Percentiles rank a stretch among this genome's conserved stretches.
Conservation (phyloP, 2,329 filamentous ascomycete genomes). For the Simplicillium sp. region DNA sequence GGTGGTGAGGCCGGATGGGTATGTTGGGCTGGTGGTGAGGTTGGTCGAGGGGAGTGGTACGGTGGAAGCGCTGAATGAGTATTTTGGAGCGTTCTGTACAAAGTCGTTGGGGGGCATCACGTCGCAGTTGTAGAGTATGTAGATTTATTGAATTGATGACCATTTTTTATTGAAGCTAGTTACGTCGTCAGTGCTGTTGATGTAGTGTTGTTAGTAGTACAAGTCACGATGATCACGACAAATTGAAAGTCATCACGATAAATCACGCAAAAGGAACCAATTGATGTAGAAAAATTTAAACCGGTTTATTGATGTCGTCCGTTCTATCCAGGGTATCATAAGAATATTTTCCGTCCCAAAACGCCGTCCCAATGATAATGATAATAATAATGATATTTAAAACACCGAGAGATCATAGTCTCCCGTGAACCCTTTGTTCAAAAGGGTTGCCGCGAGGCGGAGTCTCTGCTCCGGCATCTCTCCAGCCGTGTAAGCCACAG, state of each 20-base stretch:
- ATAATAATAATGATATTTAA: constrained; percentile 9
- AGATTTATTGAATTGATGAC: not conserved
- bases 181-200: too few relatives aligned
- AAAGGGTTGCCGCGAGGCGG: constrained; percentile 53
- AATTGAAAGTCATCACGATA: too few relatives aligned
- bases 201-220: too few relatives aligned
- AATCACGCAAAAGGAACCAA: too few relatives aligned
- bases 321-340: too few relatives aligned
- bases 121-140: constrained; percentile 12
- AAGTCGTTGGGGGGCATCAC: constrained; percentile 39
- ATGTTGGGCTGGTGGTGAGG: constrained; percentile 67
- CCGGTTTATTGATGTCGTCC: too few relatives aligned
- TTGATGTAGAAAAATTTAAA: too few relatives aligned
- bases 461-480: constrained; percentile 52
- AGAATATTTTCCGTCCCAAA: too few relatives aligned
- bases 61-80: constrained; percentile 71
- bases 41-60: constrained; percentile 71
- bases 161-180: not conserved
- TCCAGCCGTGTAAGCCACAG: constrained; percentile 34
- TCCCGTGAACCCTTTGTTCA: constrained; percentile 57
- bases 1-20: constrained; percentile 78
- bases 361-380: not conserved
- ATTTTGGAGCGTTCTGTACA: constrained; percentile 65
- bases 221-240: too few relatives aligned
- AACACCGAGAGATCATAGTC: constrained; percentile 43